phyloP scores from a whole-genome alignment of 371 early-diverging fungal species.

The Ordospora colligata region DNA sequence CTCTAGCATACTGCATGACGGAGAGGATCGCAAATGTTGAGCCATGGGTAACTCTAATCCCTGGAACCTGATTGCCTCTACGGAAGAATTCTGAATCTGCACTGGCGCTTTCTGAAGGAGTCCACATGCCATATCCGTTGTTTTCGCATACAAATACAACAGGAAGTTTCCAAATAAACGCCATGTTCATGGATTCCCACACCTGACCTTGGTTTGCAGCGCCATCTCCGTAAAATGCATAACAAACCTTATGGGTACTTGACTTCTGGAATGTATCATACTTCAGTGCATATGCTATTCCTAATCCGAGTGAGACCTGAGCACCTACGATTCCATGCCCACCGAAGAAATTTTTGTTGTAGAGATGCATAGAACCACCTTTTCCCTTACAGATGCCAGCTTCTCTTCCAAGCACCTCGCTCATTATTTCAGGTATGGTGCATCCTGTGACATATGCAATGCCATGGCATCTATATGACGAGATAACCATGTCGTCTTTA shows the following conservation, averaged over 20 bases:
- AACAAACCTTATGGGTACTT: conserved; percentile 61
- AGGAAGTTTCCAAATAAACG: conserved; percentile 91
- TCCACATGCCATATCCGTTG: conserved; percentile 98
- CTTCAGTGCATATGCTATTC: conserved; percentile 86
- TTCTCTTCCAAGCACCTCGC: conserved; percentile 72
- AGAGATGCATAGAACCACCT: conserved; percentile 99
- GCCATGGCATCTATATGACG: conserved; percentile 96
- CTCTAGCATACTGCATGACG: conserved; percentile 44
- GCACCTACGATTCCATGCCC: conserved; percentile 99
- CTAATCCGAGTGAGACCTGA: conserved; percentile 90
- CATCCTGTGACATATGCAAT: conserved; percentile 81
- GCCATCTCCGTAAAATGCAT: conserved; percentile 93
- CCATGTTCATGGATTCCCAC: conserved; percentile 97
- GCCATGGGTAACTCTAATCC: conserved; percentile 73
- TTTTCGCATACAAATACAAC: conserved; percentile 91
- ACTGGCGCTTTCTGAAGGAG: conserved; percentile 74
- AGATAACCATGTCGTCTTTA: conserved; percentile 77
- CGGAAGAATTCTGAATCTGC: conserved; percentile 84
- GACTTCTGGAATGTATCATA: conserved; percentile 63
- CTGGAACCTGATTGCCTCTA: conserved; percentile 88
- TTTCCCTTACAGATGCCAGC: conserved; percentile 87
- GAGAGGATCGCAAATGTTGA: conserved; percentile 57
- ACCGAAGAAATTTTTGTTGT: conserved; percentile 84
- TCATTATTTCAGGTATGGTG: conserved; percentile 65
- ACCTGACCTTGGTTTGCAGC: conserved; percentile 98